Percentiles rank a stretch among this genome's conserved stretches.
phyloP scores from a whole-genome alignment of 2,329 filamentous ascomycete species.

The Aspergillus transmontanensis region DNA sequence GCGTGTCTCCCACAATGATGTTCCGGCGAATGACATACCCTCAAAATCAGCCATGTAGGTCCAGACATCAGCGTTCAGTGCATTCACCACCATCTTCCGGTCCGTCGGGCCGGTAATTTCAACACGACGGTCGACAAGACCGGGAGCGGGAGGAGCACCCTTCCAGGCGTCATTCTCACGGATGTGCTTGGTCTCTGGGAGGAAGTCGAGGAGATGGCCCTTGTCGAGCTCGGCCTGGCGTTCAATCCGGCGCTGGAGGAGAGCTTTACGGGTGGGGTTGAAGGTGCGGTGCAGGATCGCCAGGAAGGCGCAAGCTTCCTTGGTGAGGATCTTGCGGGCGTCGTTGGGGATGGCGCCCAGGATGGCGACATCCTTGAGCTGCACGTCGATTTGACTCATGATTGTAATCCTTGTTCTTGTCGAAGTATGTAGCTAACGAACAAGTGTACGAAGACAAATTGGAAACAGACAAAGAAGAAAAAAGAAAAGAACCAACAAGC shows the following conservation, averaged over 20 bases:
- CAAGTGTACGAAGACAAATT: neutral
- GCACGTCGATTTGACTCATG: slow-evolving; percentile 72
- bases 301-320: slow-evolving; percentile 87
- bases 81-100: slow-evolving; percentile 98
- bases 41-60: slow-evolving; percentile 99
- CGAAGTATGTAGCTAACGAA: slow-evolving; percentile 10
- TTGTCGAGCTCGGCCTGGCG: slow-evolving; percentile 93
- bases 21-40: slow-evolving; percentile 59
- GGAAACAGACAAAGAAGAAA: slow-evolving; percentile 12
- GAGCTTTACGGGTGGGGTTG: slow-evolving; percentile 81
- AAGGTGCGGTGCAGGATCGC: slow-evolving; percentile 94
- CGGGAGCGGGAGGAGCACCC: slow-evolving; percentile 86
- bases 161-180: slow-evolving; percentile 93
- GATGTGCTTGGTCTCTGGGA: slow-evolving; percentile 93
- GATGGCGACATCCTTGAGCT: slow-evolving; percentile 87
- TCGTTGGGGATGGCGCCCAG: slow-evolving; percentile 75
- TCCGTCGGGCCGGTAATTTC: slow-evolving; percentile 98
- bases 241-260: slow-evolving; percentile 81
- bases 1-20: neutral
- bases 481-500: neutral
- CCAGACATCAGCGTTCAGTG: slow-evolving; percentile 92
- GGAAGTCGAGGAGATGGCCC: slow-evolving; percentile 86
- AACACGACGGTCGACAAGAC: slow-evolving; percentile 87
- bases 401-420: neutral
- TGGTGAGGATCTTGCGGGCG: slow-evolving; percentile 88